These are phyloP conservation scores for Hypoxylon sp. DNA, from an alignment of 2,329 filamentous ascomycete genomes.

Conservation along the genomic window DNA sequence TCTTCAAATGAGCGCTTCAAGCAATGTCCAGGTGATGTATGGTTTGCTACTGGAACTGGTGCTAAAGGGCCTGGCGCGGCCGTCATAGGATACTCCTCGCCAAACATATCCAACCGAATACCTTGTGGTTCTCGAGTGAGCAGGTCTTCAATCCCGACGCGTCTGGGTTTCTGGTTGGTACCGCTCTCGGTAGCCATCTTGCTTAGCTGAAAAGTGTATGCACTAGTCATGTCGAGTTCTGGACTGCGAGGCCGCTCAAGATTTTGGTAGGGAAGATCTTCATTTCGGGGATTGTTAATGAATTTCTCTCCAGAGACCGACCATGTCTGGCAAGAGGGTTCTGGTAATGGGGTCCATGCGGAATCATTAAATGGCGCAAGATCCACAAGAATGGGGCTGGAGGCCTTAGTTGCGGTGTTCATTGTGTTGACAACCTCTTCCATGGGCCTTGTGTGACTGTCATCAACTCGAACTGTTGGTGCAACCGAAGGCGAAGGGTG, in stretches of 20 bases:
- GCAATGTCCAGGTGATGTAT: constrained; percentile 5
- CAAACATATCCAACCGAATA: background rate
- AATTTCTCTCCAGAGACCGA: constrained; percentile 55
- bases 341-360: constrained; percentile 36
- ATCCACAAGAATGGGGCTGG: constrained; percentile 1
- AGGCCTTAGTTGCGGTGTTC: background rate
- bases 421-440: background rate
- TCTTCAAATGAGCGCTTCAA: constrained; percentile 51
- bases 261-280: constrained; percentile 27
- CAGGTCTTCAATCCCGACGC: constrained; percentile 52
- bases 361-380: constrained; percentile 15
- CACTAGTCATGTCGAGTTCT: constrained; percentile 55
- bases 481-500: background rate
- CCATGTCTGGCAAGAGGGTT: constrained; percentile 42
- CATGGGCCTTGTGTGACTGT: constrained; percentile 1
- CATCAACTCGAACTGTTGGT: background rate
- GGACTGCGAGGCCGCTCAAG: constrained; percentile 35
- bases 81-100: background rate
- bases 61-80: background rate
- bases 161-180: constrained; percentile 35
- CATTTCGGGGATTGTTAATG: constrained; percentile 49
- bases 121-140: constrained; percentile 49
- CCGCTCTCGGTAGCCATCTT: constrained; percentile 45
- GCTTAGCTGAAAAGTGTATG: constrained; percentile 53
- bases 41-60: background rate